A percentile compares a stretch with the other conserved stretches of the same genome.
Conservation (phyloP, 2,329 filamentous ascomycete genomes). For the Meredithiella fracta region DNA sequence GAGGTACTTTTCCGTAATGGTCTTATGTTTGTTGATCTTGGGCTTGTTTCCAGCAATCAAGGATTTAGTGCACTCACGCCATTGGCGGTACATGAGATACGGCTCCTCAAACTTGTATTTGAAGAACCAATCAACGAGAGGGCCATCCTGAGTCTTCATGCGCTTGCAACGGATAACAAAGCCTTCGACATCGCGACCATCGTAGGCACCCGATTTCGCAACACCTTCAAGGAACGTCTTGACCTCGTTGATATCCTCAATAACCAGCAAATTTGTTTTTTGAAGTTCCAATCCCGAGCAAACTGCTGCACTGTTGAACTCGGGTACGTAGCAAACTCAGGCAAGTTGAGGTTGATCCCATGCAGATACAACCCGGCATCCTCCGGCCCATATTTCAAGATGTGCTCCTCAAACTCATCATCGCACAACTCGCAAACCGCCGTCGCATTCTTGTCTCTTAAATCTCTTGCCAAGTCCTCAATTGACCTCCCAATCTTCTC, state of each 20-base stretch:
- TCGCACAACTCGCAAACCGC: constrained; percentile 94
- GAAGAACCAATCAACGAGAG: constrained; percentile 94
- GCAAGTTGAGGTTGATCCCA: constrained; percentile 90
- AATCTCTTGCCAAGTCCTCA: constrained; percentile 56
- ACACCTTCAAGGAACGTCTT: constrained; percentile 68
- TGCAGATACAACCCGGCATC: constrained; percentile 85
- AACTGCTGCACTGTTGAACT: constrained; percentile 73
- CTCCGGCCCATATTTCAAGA: constrained; percentile 71
- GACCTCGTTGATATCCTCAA: constrained; percentile 57
- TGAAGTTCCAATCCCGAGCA: constrained; percentile 85
- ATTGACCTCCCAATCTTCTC: constrained; percentile 60
- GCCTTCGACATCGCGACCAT: constrained; percentile 84
- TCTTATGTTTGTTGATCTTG: constrained; percentile 67
- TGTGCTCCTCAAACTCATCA: constrained; percentile 91
- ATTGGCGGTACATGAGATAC: constrained; percentile 96
- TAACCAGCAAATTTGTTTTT: constrained; percentile 68
- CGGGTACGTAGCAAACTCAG: constrained; percentile 76
- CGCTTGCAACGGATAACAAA: constrained; percentile 87
- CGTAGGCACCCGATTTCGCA: constrained; percentile 76
- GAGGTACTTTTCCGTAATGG: constrained; percentile 85
- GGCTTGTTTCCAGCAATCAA: constrained; percentile 62
- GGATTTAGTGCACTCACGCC: constrained; percentile 90
- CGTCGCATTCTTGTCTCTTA: constrained; percentile 72
- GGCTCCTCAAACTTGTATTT: constrained; percentile 99
- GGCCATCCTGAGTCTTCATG: constrained; percentile 32